phyloP scores from a whole-genome alignment of 257 asterid species.

The Echites panduratus region DNA sequence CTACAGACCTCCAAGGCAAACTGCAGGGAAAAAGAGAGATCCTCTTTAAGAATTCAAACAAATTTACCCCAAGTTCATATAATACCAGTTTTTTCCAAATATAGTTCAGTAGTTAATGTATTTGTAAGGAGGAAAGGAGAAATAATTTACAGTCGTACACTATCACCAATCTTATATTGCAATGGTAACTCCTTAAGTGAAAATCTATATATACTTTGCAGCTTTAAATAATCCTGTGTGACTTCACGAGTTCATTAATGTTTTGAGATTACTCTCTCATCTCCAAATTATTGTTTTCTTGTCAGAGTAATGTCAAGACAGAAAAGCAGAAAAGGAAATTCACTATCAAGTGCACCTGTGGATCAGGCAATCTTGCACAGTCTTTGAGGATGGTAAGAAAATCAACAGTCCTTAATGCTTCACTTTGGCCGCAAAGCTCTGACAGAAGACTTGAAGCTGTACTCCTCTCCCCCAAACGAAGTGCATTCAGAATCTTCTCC shows the following conservation, averaged over 20 bases:
- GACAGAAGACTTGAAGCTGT: conserved; percentile 61
- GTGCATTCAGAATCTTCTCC: conserved; percentile 56
- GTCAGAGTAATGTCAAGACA: not conserved
- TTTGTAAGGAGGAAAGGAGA: not conserved
- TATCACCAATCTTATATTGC: not conserved
- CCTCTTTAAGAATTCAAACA: not conserved
- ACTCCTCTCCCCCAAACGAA: conserved; percentile 52
- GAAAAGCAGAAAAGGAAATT: conserved; percentile 13
- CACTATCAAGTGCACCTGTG: conserved; percentile 47
- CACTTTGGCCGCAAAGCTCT: conserved; percentile 35
- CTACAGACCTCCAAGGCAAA: conserved; percentile 78
- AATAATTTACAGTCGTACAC: not conserved
- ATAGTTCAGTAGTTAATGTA: not conserved
- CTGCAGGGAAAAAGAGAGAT: conserved; percentile 35
- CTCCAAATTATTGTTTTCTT: not conserved
- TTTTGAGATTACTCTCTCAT: not conserved
- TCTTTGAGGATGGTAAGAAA: conserved; percentile 53
- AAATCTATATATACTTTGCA: not conserved
- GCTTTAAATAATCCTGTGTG: not conserved
- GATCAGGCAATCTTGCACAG: conserved; percentile 73
- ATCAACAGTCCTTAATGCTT: conserved; percentile 39
- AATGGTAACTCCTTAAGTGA: not conserved
- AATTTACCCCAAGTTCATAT: not conserved
- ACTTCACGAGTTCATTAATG: not conserved
- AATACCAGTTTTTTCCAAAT: not conserved